phyloP scores from a whole-genome alignment of 192 early-diverging fungal genomes.

The Coemansia sp. region DNA sequence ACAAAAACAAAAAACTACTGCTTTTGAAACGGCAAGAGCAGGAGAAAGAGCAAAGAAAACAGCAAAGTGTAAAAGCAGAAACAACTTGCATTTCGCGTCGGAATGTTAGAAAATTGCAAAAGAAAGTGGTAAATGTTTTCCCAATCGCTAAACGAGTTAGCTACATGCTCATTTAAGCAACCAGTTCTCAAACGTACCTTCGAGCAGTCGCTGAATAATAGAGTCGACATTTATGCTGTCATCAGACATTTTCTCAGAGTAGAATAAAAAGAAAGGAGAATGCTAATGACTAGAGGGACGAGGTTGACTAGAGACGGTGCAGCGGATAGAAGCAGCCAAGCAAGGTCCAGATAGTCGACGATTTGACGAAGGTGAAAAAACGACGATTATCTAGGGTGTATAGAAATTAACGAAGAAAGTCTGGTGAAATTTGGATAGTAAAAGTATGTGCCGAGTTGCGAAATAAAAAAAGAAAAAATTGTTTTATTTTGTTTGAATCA shows the following conservation, averaged over 20 bases:
- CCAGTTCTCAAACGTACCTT: constrained; percentile 42
- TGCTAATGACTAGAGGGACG: constrained; percentile 3
- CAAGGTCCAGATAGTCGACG: not conserved
- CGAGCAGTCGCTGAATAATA: constrained; percentile 54
- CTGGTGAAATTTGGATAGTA: not conserved
- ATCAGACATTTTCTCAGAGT: constrained; percentile 38
- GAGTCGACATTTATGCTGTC: constrained; percentile 52
- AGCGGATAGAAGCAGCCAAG: not conserved
- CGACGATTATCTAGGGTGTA: not conserved
- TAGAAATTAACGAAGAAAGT: not conserved
- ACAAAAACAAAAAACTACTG: not conserved
- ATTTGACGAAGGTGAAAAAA: constrained; percentile 1
- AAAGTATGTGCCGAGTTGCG: not conserved
- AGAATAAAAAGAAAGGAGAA: constrained; percentile 9
- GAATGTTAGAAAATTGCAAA: not conserved
- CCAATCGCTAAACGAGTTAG: not conserved
- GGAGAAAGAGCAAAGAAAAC: not conserved
- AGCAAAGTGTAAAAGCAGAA: not conserved
- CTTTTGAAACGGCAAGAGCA: not conserved
- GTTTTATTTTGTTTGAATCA: not conserved
- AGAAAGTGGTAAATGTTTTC: not conserved
- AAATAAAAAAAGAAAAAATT: not conserved
- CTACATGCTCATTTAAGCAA: not conserved
- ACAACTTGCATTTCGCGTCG: not conserved
- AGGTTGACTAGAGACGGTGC: not conserved